phyloP scores from a whole-genome alignment of 140 eudicot genomes.

The Bidens hawaiensis region DNA sequence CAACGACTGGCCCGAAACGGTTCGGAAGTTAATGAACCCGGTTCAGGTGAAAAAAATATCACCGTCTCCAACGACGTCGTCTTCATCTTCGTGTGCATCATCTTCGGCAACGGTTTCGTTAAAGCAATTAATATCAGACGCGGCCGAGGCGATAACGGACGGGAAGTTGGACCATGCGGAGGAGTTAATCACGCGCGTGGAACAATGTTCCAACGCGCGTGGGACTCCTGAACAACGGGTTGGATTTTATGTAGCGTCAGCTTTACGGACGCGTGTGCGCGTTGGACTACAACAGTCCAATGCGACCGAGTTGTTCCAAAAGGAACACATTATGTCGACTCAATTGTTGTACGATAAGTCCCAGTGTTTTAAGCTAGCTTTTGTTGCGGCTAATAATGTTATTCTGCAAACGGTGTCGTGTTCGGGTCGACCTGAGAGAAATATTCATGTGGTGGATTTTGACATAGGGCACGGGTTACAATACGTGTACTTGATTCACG shows the following conservation, averaged over 20 bases:
- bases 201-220: constrained; percentile 28
- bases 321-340: constrained; percentile 48
- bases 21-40: constrained; percentile 50
- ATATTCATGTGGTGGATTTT: constrained; percentile 74
- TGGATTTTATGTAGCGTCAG: constrained; percentile 43
- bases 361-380: constrained; percentile 80
- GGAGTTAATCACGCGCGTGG: constrained; percentile 56
- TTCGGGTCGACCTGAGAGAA: not conserved
- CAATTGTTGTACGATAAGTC: constrained; percentile 64
- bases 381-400: constrained; percentile 67
- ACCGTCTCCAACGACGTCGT: constrained; percentile 74
- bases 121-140: constrained; percentile 56
- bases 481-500: constrained; percentile 70
- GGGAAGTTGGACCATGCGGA: constrained; percentile 36
- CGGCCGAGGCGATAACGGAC: constrained; percentile 64
- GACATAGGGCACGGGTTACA: constrained; percentile 87
- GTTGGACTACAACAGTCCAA: constrained; percentile 24
- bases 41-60: constrained; percentile 17
- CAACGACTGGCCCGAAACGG: constrained; percentile 68
- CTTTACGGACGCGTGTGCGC: constrained; percentile 53
- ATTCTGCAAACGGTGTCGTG: constrained; percentile 42
- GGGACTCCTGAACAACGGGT: constrained; percentile 68
- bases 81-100: constrained; percentile 68
- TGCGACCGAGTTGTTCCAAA: constrained; percentile 38
- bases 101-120: constrained; percentile 30